Percentiles rank a stretch among this genome's conserved stretches.
Conservation (phyloP, 2,329 filamentous ascomycete genomes). For the Aureobasidium sp. region DNA sequence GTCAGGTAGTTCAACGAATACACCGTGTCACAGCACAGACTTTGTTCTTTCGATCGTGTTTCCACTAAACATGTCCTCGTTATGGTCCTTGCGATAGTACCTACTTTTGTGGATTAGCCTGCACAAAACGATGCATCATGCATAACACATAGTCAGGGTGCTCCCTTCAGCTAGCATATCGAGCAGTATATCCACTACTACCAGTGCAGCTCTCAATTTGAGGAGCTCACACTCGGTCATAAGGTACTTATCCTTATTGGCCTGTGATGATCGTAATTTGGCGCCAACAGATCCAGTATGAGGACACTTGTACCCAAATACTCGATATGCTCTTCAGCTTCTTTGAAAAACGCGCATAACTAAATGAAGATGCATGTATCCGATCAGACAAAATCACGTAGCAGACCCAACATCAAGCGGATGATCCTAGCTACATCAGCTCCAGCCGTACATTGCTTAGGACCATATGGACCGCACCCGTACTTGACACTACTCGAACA, state of each 20-base stretch:
- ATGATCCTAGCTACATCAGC: background rate
- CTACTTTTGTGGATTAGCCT: background rate
- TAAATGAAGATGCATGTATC: background rate
- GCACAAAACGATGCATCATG: background rate
- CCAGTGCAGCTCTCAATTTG: background rate
- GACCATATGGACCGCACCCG: background rate
- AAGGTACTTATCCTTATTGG: background rate
- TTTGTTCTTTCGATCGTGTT: background rate
- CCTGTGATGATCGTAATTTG: background rate
- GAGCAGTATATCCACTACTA: background rate
- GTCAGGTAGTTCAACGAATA: background rate
- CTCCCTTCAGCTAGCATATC: background rate
- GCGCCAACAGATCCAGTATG: background rate
- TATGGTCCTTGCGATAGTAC: background rate
- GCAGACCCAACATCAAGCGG: background rate
- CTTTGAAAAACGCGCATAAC: too few relatives aligned
- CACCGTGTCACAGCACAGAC: background rate
- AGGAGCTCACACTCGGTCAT: accelerated
- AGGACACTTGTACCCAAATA: too few relatives aligned
- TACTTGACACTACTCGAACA: background rate
- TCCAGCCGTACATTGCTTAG: too few relatives aligned
- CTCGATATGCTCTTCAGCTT: too few relatives aligned
- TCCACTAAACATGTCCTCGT: background rate
- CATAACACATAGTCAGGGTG: background rate
- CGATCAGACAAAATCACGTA: too few relatives aligned